These are phyloP conservation scores for Ogataea pignaliae DNA, from an alignment of 805 yeast species.

Conservation along the genomic window DNA sequence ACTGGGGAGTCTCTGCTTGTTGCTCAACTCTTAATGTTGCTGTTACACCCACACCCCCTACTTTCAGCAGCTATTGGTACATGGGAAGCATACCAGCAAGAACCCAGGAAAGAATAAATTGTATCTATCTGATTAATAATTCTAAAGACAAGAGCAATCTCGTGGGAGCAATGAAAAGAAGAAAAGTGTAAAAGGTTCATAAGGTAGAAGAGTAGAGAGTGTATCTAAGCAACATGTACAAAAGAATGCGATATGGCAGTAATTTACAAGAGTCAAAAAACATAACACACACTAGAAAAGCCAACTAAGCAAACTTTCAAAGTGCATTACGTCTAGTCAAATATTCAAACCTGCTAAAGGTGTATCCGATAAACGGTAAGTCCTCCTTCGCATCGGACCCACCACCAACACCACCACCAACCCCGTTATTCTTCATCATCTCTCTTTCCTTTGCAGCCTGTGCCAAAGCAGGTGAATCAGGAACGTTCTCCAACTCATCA, in stretches of 20 bases:
- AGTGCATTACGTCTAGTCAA: conserved; percentile 69
- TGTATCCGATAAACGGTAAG: conserved; percentile 95
- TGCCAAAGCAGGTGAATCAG: conserved; percentile 77
- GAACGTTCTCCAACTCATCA: conserved; percentile 91
- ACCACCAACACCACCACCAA: conserved; percentile 22
- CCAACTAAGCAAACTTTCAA: conserved; percentile 5
- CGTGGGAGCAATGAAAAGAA: too few species aligned
- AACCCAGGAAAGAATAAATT: too few species aligned
- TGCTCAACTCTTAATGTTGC: conserved; percentile 13
- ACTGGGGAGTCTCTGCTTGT: conserved; percentile 10
- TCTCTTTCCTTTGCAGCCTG: conserved; percentile 66
- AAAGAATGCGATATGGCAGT: background rate
- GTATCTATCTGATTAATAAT: too few species aligned
- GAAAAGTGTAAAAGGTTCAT: background rate
- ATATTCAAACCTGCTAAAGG: conserved; percentile 92
- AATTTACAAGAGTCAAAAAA: background rate
- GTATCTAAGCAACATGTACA: background rate
- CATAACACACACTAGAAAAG: background rate
- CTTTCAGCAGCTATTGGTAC: too few species aligned
- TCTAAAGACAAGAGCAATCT: too few species aligned
- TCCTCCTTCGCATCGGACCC: conserved; percentile 66
- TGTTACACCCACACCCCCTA: too few species aligned
- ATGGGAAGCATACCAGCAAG: too few species aligned
- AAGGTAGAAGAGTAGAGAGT: background rate
- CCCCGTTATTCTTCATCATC: conserved; percentile 40